Conservation (phyloP, 2,329 filamentous ascomycete species). For the Arachnopeziza araneosa region DNA sequence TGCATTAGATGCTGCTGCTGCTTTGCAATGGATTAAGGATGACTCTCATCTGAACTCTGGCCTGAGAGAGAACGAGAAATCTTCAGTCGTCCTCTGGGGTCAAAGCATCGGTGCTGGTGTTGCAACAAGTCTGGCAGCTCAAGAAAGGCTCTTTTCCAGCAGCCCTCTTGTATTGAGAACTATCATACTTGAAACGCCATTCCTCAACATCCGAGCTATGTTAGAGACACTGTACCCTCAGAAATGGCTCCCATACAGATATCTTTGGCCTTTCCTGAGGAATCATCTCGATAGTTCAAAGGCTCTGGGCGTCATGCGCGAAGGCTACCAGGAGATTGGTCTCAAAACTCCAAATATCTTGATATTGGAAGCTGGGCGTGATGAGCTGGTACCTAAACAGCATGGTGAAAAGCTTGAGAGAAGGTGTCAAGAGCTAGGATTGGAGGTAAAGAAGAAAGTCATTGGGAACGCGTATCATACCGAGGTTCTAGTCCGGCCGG, state of each 20-base stretch:
- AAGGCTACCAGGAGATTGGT: conserved; percentile 23
- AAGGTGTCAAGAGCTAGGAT: conserved; percentile 42
- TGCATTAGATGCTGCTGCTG: conserved; percentile 60
- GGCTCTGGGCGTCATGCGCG: conserved; percentile 42
- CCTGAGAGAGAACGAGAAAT: background rate
- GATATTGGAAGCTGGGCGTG: conserved; percentile 51
- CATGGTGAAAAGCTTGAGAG: conserved; percentile 43
- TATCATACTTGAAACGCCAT: conserved; percentile 71
- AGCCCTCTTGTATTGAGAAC: conserved; percentile 31
- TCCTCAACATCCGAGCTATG: conserved; percentile 66
- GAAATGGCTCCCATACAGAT: conserved; percentile 72
- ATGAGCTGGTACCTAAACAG: conserved; percentile 51
- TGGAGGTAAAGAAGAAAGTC: conserved; percentile 40
- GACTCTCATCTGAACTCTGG: conserved; percentile 18
- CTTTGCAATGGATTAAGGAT: conserved; percentile 54
- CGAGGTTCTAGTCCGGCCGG: conserved; percentile 44
- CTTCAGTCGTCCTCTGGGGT: conserved; percentile 60
- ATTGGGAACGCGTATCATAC: conserved; percentile 51
- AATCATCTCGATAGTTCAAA: conserved; percentile 53
- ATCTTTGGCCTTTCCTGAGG: conserved; percentile 68
- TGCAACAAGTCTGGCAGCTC: conserved; percentile 46
- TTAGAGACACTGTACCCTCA: conserved; percentile 68
- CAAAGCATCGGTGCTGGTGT: conserved; percentile 73
- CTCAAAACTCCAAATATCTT: conserved; percentile 22
- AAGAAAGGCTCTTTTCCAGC: conserved; percentile 9